Evolutionary conservation across 31 red algal genomes (phyloP).

Genomic region (Bonnemaisonia californica): DNA sequence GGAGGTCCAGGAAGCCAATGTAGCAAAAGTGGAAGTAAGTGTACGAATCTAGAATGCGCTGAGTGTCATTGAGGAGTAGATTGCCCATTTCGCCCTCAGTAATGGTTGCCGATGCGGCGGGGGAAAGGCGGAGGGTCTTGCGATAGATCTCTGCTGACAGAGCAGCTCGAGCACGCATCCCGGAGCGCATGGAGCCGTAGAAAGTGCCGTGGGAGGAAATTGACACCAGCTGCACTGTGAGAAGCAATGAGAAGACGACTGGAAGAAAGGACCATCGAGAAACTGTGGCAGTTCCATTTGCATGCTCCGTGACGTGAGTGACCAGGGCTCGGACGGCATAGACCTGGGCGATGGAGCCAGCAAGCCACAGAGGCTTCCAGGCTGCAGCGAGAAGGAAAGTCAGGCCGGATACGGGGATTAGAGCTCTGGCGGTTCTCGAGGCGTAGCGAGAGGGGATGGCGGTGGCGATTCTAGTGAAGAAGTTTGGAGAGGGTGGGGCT

Average conservation of each 20-base stretch:
- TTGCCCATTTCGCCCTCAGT: constrained; percentile 35
- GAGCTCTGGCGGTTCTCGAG: constrained; percentile 27
- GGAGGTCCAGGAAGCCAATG: constrained; percentile 28
- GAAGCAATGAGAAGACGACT: constrained; percentile 11
- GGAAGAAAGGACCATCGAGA: constrained; percentile 12
- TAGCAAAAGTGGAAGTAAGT: constrained; percentile 49
- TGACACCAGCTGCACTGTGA: background rate
- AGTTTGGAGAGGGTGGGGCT: background rate
- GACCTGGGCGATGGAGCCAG: constrained; percentile 20
- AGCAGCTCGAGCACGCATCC: constrained; percentile 41
- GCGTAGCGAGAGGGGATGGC: background rate
- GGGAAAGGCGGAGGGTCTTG: constrained; percentile 24
- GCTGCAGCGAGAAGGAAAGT: constrained; percentile 21
- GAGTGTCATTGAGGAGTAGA: constrained; percentile 35
- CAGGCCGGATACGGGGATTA: constrained; percentile 8
- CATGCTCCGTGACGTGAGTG: background rate
- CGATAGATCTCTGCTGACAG: constrained; percentile 18
- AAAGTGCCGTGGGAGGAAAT: constrained; percentile 26
- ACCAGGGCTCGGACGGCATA: constrained; percentile 29
- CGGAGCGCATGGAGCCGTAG: constrained; percentile 22
- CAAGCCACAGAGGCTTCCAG: constrained; percentile 32
- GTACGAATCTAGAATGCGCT: constrained; percentile 37
- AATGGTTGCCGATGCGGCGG: background rate
- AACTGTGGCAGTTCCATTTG: too few relatives aligned
- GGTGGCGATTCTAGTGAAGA: background rate